Base-by-base conservation (phyloP, 805 yeast species). In the Myxozyma neglecta region DNA sequence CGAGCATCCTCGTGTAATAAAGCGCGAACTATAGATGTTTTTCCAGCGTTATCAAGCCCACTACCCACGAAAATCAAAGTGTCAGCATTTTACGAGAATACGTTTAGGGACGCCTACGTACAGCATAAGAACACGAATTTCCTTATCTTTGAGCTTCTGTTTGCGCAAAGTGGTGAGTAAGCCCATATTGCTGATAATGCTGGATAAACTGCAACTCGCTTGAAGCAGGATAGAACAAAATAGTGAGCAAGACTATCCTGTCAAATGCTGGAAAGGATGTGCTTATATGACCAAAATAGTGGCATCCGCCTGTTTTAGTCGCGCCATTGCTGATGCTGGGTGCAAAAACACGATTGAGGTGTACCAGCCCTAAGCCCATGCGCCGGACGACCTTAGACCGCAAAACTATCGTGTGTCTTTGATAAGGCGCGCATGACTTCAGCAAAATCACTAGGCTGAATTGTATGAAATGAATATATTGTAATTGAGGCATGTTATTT, bases 21-120 rank as follows among this genome's bases (percentile, higher is more conserved):
- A 18, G 77, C 71, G 60, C 85, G 85, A 24, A 91, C 86, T 1
- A 93, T 82, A 0, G 97, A 89, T 1, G 97, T 88, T 73, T 92
- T 92, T 1, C 98, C 98, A 0, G 97, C 83, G 73, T 90, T 90
- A 71, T 92, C 98, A 3, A 92, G 81, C 0, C 98, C 98, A 11
- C 78, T 74, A 34, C 49, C 43, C 40, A 35, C 52, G 50, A 13
- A 9, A 8, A 29, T n/a, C 14, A 50, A 6, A 36, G 14, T 13
- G 39, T 18, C n/a, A 14, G 20, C 14, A 20, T 35, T 11, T 39
- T 13, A 11, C n/a, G 42, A 39, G 42, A 11, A 39, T 39, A 39
- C 2, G n/a, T 39, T n/a, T 13, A 39, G 42, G 2, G 42, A 39
- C n/a, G n/a, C 42, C 13, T 18, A 53, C 78, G 44, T 69, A 76